Evolutionary conservation across 371 early-diverging fungal species (phyloP), one percentile per base, ranked within the genome.

Genomic region (Quaeritorhiza haematococci): DNA sequence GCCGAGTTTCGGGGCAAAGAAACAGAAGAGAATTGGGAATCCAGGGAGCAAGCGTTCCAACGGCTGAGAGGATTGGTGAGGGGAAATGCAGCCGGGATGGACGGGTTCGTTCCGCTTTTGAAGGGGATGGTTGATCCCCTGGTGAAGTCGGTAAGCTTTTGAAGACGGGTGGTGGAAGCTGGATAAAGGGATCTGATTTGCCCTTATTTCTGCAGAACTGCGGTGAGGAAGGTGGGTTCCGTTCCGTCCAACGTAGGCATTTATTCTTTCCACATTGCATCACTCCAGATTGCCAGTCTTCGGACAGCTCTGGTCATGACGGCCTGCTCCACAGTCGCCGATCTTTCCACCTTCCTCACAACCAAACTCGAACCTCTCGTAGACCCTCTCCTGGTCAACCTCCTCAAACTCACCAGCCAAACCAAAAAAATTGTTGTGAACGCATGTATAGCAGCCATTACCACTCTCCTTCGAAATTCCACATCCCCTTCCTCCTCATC

Each of bases 11-110:
- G 49, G 33, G 73, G 68, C 10, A 66, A 64, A 49, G 76, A 75
- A 53, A 63, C 72, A 0, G 76, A 75, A 50, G 61, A 71, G 33
- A 75, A 75, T 51, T 75, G 76, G 76, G 61, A 64, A 43, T 21
- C 50, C 4, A 55, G 73, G 19, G 68, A 69, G n/a, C 19, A 19
- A 8, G 64, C 64, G 10, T 29, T 73, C 3, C 64, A 62, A 27
- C 38, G 58, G 34, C 38, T 75, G 5, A 56, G 76, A 7, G 52
- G 63, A 17, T 27, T 71, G 5, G 47, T 61, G 23, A 50, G 63
- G 1, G 75, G 69, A 28, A 64, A 58, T 38, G 62, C 55, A 3
- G 30, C 50, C 10, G 32, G 51, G 17, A 29, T 32, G 3, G 58
- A 48, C 0, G 48, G 32, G 24, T 65, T 65, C 53, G 51, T 59